Evolutionary conservation across 495 filamentous ascomycete genomes (phyloP), one percentile per base, ranked within the genome.

Genomic region (Poronia punctata): DNA sequence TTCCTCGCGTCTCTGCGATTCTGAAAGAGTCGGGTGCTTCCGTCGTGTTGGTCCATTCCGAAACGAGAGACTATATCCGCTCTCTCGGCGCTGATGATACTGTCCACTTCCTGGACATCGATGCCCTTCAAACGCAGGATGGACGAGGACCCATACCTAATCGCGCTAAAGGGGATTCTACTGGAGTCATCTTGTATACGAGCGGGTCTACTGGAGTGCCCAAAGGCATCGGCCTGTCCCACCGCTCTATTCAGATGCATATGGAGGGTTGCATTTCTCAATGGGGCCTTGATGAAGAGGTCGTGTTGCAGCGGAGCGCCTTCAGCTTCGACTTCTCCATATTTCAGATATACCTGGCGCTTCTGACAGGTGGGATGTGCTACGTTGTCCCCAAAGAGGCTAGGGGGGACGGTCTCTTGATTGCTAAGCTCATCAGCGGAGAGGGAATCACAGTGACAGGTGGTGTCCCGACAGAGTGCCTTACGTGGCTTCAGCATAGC

Each of bases 171-270:
- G n/a, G n/a, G n/a, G n/a, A n/a, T n/a, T n/a, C n/a, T n/a, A n/a
- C 49, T 30, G 63, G 51, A 12, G 57, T 53, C 18, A 44, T 66
- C 4, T 46, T 67, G 3, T 67, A 56, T 37, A 67, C 64, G 1
- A 63, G 59, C 43, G 64, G 64, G 7, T 55, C 62, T 12, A 64
- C 64, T 10, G 64, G 64, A 15, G 32, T 16, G 12, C 64, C 64
- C 2, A 67, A 67, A 37, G 64, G 64, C 7, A 54, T 67, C 10
- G 31, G 57, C 0, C 46, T 67, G 17, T 45, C 38, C 7, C 51
- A 54, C 32, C 14, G 10, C 1, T 38, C 33, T 16, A 15, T 54
- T 5, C 11, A 15, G 15, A 40, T 30, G 33, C 25, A 37, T 9
- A 33, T 46, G 24, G 28, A 29, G 1, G 38, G 31, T 6, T 19